Evolutionary conservation across 2,329 filamentous ascomycete species (phyloP), one percentile per base, ranked within the genome.

Genomic region (Diplodia seriata): DNA sequence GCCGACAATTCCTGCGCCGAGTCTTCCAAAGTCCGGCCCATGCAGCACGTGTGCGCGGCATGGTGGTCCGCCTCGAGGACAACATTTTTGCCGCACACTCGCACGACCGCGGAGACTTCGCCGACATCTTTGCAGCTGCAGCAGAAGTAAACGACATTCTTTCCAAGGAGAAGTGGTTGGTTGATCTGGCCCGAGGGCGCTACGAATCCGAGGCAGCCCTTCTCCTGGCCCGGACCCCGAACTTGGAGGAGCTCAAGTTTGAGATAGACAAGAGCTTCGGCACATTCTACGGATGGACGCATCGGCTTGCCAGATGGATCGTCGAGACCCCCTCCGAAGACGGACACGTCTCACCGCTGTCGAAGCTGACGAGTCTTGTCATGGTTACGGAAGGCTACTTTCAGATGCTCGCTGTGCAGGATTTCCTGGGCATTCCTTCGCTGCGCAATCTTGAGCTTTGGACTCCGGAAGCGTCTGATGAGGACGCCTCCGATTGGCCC

Each of bases 81-180:
- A 43, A 62, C 18, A 50, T 50, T 14, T 62, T 33, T n/a, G 57
- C 57, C 20, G 31, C 26, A 5, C 40, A 62, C 11, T 20, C 57
- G 5, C 40, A 49, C 57, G 57, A 49, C 11, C 6, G 36, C 18
- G 57, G 57, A 29, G 57, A 62, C 40, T 18, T 50, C 29, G 57
- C 23, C 23, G 40, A 49, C 18, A 49, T 62, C 23, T 62, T 62
- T 29, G 57, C 57, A 4, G 57, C 57, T 26, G 57, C 57, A 3
- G 40, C 57, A 20, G 40, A 50, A 11, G 57, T 62, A 20, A 36
- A 62, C 40, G 57, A 62, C 40, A 62, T 62, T 11, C 26, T 62
- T 29, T 62, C 57, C 40, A 62, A 62, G 18, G 57, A 62, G 57
- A 43, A 43, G 26, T 62, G 57, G 57, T 43, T 62, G 11, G 57